A percentile compares a stretch with the other conserved stretches of the same genome.
These are phyloP conservation scores for Candida gorgasii DNA, from an alignment of 805 yeast genomes.

Conservation along the genomic window DNA sequence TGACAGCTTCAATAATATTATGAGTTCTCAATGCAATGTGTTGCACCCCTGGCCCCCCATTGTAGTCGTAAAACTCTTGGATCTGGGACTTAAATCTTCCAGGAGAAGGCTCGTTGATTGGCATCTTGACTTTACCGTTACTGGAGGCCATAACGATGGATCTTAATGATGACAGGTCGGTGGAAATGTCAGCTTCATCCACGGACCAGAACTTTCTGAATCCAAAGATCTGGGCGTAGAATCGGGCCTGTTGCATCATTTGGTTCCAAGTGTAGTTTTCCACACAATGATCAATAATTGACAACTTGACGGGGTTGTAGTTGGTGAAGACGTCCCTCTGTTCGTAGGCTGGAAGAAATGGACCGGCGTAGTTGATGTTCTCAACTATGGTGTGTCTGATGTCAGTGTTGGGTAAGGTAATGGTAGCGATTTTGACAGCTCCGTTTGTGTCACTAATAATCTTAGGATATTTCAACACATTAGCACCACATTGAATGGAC, in stretches of 20 bases:
- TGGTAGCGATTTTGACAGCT: constrained; percentile 49
- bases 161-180: constrained; percentile 66
- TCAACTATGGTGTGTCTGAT: constrained; percentile 70
- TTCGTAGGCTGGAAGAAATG: constrained; percentile 55
- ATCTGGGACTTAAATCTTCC: constrained; percentile 71
- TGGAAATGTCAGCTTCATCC: constrained; percentile 72
- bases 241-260: constrained; percentile 57
- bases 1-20: constrained; percentile 60
- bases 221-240: constrained; percentile 64
- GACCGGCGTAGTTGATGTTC: constrained; percentile 38
- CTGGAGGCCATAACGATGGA: constrained; percentile 77
- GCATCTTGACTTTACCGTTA: constrained; percentile 69
- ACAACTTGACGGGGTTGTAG: neutral
- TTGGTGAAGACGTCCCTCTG: neutral
- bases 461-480: constrained; percentile 27
- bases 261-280: constrained; percentile 74
- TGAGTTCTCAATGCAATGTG: constrained; percentile 72
- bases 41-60: constrained; percentile 83
- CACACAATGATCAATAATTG: constrained; percentile 72
- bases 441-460: constrained; percentile 50
- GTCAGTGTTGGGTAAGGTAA: constrained; percentile 52
- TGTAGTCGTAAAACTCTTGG: constrained; percentile 75
- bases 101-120: constrained; percentile 80
- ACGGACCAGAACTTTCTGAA: constrained; percentile 84
- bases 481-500: constrained; percentile 59